These are phyloP conservation scores for Aspergillus aculeatus DNA, from an alignment of 2,329 filamentous ascomycete species.

Conservation along the genomic window DNA sequence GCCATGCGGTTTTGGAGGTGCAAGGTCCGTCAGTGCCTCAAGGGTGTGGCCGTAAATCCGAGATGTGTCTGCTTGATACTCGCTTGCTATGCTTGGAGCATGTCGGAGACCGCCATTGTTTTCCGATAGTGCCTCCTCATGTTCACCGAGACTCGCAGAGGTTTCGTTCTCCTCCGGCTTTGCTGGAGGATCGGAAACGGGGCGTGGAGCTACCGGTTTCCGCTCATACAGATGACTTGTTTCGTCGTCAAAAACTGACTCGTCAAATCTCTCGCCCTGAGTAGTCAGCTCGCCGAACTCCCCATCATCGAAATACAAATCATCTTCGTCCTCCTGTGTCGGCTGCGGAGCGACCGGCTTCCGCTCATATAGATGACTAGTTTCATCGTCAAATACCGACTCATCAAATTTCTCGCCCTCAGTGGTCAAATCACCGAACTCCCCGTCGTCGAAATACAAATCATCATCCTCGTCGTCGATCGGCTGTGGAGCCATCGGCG, in stretches of 20 bases:
- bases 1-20: conserved; percentile 34
- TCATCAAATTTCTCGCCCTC: conserved; percentile 45
- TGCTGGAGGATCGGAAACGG: conserved; percentile 12
- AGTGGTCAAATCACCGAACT: conserved; percentile 42
- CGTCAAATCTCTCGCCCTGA: conserved; percentile 43
- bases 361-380: conserved; percentile 43
- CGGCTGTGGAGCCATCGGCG: conserved; percentile 6
- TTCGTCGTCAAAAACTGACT: conserved; percentile 51
- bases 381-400: conserved; percentile 50
- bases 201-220: conserved; percentile 26
- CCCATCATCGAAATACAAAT: conserved; percentile 50
- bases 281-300: conserved; percentile 43
- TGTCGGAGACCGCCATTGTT: conserved; percentile 28
- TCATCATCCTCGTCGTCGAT: conserved; percentile 34
- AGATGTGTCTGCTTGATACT: conserved; percentile 23
- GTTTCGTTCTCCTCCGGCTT: conserved; percentile 3
- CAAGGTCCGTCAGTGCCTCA: conserved; percentile 32
- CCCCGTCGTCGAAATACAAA: conserved; percentile 50
- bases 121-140: conserved; percentile 13
- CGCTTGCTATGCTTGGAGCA: conserved; percentile 37
- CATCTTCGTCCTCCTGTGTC: conserved; percentile 29
- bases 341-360: conserved; percentile 23
- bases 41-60: conserved; percentile 26
- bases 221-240: conserved; percentile 44
- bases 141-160: conserved; percentile 13